phyloP scores from a whole-genome alignment of 805 yeast species.

The Lipomyces kockii region DNA sequence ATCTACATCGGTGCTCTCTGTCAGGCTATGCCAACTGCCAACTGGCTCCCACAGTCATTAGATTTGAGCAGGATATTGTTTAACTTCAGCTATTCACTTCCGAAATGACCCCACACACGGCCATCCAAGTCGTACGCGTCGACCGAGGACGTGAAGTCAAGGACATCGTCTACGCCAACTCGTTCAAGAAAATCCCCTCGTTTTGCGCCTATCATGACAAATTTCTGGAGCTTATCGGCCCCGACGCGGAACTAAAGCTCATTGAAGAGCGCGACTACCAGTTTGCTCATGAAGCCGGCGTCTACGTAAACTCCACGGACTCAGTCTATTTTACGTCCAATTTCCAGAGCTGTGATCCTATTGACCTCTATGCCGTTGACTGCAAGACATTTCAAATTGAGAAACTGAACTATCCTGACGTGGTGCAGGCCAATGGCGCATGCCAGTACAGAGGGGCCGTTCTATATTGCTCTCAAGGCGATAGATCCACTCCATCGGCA shows the following conservation, averaged over 20 bases:
- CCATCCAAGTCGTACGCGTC: background rate
- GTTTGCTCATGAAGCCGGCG: conserved; percentile 37
- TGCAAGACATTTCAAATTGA: conserved; percentile 19
- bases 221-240: conserved; percentile 19
- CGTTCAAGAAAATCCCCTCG: conserved; percentile 2
- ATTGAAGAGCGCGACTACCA: conserved; percentile 21
- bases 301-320: conserved; percentile 29
- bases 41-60: too few species aligned
- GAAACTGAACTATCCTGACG: conserved; percentile 19
- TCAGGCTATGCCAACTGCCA: too few species aligned
- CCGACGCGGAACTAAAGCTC: conserved; percentile 7
- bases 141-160: conserved; percentile 15
- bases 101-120: conserved; percentile 13
- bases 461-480: conserved; percentile 34
- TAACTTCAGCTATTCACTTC: conserved; percentile 5
- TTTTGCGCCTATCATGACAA: conserved; percentile 25
- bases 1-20: too few species aligned
- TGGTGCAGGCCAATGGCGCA: conserved; percentile 33
- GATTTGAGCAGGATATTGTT: too few species aligned
- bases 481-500: conserved; percentile 18
- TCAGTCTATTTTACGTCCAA: conserved; percentile 32
- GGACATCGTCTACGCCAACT: conserved; percentile 23
- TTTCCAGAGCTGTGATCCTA: conserved; percentile 27
- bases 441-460: conserved; percentile 26
- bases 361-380: conserved; percentile 23